Conservation (phyloP, 2,329 filamentous ascomycete genomes). For the Colletotrichum nymphaeae region DNA sequence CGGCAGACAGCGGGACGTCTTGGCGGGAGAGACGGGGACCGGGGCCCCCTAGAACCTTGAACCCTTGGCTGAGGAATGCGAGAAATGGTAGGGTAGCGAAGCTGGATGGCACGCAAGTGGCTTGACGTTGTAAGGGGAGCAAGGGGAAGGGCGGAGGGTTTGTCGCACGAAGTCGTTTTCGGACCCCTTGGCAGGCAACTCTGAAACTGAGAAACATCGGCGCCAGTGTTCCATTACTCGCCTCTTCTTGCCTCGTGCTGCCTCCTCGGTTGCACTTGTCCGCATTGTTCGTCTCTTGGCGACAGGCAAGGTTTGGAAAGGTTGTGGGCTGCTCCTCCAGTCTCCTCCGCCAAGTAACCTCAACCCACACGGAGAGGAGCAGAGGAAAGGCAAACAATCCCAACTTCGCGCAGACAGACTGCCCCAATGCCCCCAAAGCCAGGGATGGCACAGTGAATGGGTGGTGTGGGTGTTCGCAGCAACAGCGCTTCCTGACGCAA, state of each 20-base stretch:
- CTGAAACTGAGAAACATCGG: conserved; percentile 33
- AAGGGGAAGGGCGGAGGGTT: neutral
- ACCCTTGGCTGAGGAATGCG: neutral
- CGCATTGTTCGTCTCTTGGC: neutral
- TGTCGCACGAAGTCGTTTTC: conserved; percentile 28
- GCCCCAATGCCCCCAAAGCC: neutral
- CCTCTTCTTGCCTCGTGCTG: conserved; percentile 1
- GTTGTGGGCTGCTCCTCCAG: neutral
- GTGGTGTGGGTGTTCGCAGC: neutral
- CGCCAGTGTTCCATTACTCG: neutral
- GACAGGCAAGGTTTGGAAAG: neutral
- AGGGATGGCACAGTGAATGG: neutral
- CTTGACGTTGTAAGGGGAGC: neutral
- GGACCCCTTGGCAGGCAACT: conserved; percentile 22
- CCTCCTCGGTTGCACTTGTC: neutral
- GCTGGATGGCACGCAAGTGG: neutral
- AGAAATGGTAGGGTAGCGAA: neutral
- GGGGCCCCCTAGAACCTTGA: neutral
- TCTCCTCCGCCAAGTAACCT: neutral
- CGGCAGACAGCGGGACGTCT: conserved; percentile 2
- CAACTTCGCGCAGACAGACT: neutral
- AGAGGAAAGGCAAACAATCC: neutral
- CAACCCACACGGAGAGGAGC: neutral
- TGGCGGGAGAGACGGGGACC: neutral
- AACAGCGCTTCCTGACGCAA: conserved; percentile 30